Evolutionary conservation across 495 filamentous ascomycete species (phyloP), one percentile per base, ranked within the genome.

Genomic region (Bacidia gigantensis): DNA sequence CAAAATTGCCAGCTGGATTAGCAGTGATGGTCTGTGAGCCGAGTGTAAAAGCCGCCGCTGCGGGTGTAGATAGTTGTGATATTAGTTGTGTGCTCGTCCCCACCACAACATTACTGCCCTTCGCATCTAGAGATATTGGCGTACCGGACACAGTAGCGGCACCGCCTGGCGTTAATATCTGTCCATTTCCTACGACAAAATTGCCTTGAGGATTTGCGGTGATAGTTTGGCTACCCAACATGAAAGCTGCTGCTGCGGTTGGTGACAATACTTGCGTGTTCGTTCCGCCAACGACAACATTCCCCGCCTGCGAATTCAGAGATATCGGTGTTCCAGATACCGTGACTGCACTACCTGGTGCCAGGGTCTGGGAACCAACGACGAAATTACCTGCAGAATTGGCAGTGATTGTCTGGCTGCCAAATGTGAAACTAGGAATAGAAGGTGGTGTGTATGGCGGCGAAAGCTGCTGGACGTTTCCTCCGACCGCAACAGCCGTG

Each of bases 251-350:
- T 5, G 7, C 7, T 5, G 14, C 14, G 29, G 5, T 7, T 14
- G 29, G 29, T 5, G 29, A 14, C 29, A 35, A 35, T 35, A 35
- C 7, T 35, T 35, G 25, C 21, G 50, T 40, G 3, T 46, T 50
- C 1, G 26, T 55, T 26, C 49, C 32, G 0, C 54, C 49, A 10
- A 56, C 42, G n/a, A 56, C 35, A 3, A 26, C 54, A 7, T 35
- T n/a, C 1, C 14, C 43, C 1, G 17, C 49, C 5, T 38, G 23
- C 2, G 54, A 7, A 7, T 38, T 48, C 9, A 56, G 43, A 20
- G 54, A 56, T 7, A 56, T 17, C n/a, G 1, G 12, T n/a, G 29
- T 35, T 35, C 29, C 29, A 14, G 29, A 35, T 5, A 35, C 7
- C 7, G 29, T 35, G 29, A 35, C 14, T 5, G 14, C 14, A 14